Evolutionary conservation across 2,329 filamentous ascomycete genomes (phyloP), one percentile per base, ranked within the genome.

Genomic region (Gremmenia infestans): DNA sequence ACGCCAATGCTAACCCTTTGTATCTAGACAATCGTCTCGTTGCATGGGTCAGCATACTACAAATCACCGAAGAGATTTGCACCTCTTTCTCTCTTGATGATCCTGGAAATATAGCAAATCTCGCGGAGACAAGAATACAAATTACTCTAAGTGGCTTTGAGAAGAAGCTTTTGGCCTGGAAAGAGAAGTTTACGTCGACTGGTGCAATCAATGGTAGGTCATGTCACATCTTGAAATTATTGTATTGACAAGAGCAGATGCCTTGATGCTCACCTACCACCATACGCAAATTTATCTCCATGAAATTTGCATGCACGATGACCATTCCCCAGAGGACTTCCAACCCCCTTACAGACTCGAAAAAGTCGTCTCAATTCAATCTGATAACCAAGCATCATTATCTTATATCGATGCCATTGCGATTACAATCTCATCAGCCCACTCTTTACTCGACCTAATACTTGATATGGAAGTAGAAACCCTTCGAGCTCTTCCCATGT

Each of bases 281-380:
- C 72, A 77, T n/a, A 65, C 79, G 36, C 76, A 76, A 53, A 70
- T 83, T 3, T 82, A 78, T 62, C 74, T 83, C 47, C 78, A 84
- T 61, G 82, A 84, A 65, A 74, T 81, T 42, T 76, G 76, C 5
- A 76, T 85, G 67, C 71, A 82, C 58, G 71, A 79, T 14, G 79
- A 83, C 53, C 77, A 80, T 60, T 74, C 73, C 35, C 72, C 74
- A 2, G 75, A 80, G 32, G 76, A 80, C 60, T 80, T 81, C 36
- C 50, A 52, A 35, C 61, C 65, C 3, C 64, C 65, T 8, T 65
- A 60, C 36, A 51, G 28, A 19, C 17, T 63, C 8, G 59, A 66
- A n/a, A 66, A 63, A 22, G 59, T 68, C 17, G 49, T 68, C 5
- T 59, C 57, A 4, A 55, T 63, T 17, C 55, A 61, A 25, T 52